Conservation (phyloP, 73 alveolate species). For the Symbiodinium natans region DNA sequence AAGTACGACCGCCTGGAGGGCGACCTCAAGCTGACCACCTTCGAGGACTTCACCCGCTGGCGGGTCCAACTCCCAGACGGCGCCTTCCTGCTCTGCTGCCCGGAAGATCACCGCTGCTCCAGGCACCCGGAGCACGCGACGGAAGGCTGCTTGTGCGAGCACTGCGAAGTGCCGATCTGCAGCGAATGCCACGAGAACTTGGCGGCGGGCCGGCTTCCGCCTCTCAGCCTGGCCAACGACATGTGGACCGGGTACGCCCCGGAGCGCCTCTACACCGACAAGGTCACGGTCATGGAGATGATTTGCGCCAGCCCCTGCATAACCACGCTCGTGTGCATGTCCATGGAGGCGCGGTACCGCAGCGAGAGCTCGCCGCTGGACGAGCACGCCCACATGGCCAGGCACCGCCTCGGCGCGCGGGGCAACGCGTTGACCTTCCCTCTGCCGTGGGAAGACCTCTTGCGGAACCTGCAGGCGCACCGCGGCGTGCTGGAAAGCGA, state of each 20-base stretch:
- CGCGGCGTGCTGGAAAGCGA: background rate
- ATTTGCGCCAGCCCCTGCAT: conserved; percentile 94
- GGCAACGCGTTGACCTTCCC: conserved; percentile 70
- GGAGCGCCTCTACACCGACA: conserved; percentile 78
- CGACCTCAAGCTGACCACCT: background rate
- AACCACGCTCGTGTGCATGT: conserved; percentile 29
- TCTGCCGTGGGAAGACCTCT: conserved; percentile 33
- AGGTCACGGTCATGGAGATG: conserved; percentile 94
- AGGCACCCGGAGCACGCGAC: background rate
- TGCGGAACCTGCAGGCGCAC: background rate
- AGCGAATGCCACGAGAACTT: background rate
- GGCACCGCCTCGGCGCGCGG: conserved; percentile 62
- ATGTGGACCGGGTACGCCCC: conserved; percentile 93
- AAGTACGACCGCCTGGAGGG: background rate
- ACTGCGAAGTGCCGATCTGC: conserved; percentile 21
- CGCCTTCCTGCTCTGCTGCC: conserved; percentile 34
- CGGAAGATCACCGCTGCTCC: conserved; percentile 8
- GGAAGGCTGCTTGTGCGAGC: background rate
- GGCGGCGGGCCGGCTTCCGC: background rate
- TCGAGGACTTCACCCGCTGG: conserved; percentile 7
- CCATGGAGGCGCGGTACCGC: conserved; percentile 59
- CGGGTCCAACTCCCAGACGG: background rate
- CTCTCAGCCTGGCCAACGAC: conserved; percentile 65
- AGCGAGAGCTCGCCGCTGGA: background rate
- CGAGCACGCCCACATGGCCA: conserved; percentile 26